A percentile compares a stretch with the other conserved stretches of the same genome.
Conservation (phyloP, 2,329 filamentous ascomycete genomes). For the Ophiostoma triangulosporum region DNA sequence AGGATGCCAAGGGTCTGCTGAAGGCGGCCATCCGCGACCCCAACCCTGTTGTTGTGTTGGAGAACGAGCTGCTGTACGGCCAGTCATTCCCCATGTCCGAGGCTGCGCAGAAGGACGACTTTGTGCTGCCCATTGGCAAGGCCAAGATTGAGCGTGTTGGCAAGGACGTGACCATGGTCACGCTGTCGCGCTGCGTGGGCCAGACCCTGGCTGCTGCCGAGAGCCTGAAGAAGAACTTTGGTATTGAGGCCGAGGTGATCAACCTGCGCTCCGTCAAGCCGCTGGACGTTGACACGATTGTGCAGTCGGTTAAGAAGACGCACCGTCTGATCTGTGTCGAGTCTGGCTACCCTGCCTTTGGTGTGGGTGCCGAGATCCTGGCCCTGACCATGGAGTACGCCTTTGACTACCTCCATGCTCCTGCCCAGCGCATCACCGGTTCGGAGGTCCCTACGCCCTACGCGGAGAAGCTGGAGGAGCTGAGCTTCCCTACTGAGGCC, state of each 20-base stretch:
- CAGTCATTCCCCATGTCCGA: slow-evolving; percentile 94
- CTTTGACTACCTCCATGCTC: slow-evolving; percentile 93
- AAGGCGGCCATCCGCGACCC: slow-evolving; percentile 98
- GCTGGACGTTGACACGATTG: slow-evolving; percentile 84
- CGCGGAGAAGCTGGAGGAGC: slow-evolving; percentile 80
- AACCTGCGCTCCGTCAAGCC: slow-evolving; percentile 98
- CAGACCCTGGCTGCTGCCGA: slow-evolving; percentile 82
- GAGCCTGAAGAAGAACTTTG: slow-evolving; percentile 89
- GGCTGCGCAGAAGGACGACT: slow-evolving; percentile 89
- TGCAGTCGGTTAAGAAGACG: slow-evolving; percentile 98
- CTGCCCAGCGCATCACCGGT: slow-evolving; percentile 85
- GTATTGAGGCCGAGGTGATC: slow-evolving; percentile 89
- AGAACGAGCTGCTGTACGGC: slow-evolving; percentile 88
- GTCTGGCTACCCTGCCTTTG: slow-evolving; percentile 91
- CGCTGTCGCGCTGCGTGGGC: slow-evolving; percentile 88
- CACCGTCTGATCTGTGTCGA: slow-evolving; percentile 82
- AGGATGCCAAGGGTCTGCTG: slow-evolving; percentile 94
- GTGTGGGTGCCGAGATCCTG: slow-evolving; percentile 83
- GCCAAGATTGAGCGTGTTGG: slow-evolving; percentile 96
- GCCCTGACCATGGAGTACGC: slow-evolving; percentile 94
- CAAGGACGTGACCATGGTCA: slow-evolving; percentile 92
- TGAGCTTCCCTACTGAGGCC: slow-evolving; percentile 84
- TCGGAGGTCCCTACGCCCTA: slow-evolving; percentile 97
- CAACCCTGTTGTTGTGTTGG: slow-evolving; percentile 85
- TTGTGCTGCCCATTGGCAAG: slow-evolving; percentile 94